A percentile compares a stretch with the other conserved stretches of the same genome.
These are phyloP conservation scores for Holtermannia corniformis DNA, from an alignment of 768 basidiomycete genomes.

Conservation along the genomic window DNA sequence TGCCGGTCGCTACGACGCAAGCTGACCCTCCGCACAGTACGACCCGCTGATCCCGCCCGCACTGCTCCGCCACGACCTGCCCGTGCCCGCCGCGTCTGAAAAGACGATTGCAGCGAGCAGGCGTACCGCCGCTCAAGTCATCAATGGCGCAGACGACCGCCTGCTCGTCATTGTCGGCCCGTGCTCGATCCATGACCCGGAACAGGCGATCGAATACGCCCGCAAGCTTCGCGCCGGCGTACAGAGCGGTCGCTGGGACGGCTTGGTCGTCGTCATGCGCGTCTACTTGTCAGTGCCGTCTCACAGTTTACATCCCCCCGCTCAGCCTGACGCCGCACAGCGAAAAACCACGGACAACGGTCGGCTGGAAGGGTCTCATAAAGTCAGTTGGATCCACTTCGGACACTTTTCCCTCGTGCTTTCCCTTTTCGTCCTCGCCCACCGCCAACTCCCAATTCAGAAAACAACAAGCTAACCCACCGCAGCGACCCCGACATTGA, in stretches of 20 bases:
- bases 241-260: conserved; percentile 52
- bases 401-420: neutral
- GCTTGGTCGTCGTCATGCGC: conserved; percentile 88
- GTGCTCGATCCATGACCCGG: conserved; percentile 84
- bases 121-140: conserved; percentile 64
- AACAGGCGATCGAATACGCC: conserved; percentile 56
- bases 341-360: conserved; percentile 92
- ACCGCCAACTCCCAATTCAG: neutral
- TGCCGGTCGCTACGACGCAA: neutral
- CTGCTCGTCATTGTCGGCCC: conserved; percentile 88
- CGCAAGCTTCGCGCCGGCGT: conserved; percentile 48
- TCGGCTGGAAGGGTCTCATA: conserved; percentile 78
- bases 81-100: conserved; percentile 55
- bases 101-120: conserved; percentile 71
- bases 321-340: conserved; percentile 8
- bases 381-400: conserved; percentile 40
- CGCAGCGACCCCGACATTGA: conserved; percentile 90
- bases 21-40: conserved; percentile 52
- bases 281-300: conserved; percentile 73
- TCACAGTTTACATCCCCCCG: neutral
- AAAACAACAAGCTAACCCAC: neutral
- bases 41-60: conserved; percentile 94
- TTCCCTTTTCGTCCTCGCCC: neutral
- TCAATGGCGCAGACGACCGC: conserved; percentile 75
- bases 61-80: conserved; percentile 76